Base-by-base conservation (phyloP, 805 yeast genomes). In the Lipomyces spencermartinsiae region DNA sequence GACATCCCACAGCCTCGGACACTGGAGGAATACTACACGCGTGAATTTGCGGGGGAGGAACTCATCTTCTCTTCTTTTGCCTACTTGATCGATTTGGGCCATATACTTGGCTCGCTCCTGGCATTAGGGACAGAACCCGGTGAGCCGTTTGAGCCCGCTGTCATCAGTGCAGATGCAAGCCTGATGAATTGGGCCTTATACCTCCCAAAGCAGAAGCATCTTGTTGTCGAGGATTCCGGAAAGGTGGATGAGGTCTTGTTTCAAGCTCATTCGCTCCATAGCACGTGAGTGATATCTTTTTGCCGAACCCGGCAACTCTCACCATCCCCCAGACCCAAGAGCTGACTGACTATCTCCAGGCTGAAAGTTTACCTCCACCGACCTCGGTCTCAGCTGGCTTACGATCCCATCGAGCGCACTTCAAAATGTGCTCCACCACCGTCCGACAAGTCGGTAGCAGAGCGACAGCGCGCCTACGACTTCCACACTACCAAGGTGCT, bases 351-450 rank as follows among this genome's bases (percentile, higher is more conserved):
- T 16, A 46, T 46, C 51, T 19, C 51, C 51, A 46, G 51, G n/a
- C 51, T 46, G n/a, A 46, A 46, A 46, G 51, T 46, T 19, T 46
- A 46, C 51, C 51, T 46, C 51, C 51, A 46, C 51, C 51, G 51
- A 14, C 51, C 51, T 19, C 51, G 51, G 22, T 46, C 51, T 19
- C 51, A 46, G 22, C 22, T 46, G 51, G 51, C 51, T 16, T 46
- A 46, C 12, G 10, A 46, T 19, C 22, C 51, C 51, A 46, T 46
- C 51, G 51, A 46, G 51, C 51, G 51, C 51, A 46, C 51, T 46
- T 46, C 51, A 14, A 46, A 46, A 46, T 46, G 51, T 19, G 51
- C 51, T 19, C 51, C 51, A 16, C 51, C 51, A 16, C 51, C 51
- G 22, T 46, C 51, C 10, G 51, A 46, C n/a, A 46, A 46, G 51